These are phyloP conservation scores for Chlamydomonas incerta DNA, from an alignment of 139 green algal genomes.

Conservation along the genomic window DNA sequence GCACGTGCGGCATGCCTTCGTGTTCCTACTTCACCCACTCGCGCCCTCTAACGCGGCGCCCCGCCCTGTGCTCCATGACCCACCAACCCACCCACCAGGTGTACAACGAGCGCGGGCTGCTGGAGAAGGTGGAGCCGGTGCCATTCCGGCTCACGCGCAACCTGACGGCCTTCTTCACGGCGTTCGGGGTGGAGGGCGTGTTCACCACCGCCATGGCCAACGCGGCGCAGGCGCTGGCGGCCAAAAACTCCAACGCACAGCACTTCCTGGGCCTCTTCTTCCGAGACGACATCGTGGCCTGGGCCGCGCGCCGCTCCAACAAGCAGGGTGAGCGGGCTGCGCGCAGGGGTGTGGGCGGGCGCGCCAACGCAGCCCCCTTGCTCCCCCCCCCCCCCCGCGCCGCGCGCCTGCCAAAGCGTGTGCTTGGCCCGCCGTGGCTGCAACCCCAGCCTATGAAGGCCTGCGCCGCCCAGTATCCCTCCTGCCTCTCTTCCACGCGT, in stretches of 20 bases:
- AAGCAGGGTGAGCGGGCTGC: slow-evolving; percentile 35
- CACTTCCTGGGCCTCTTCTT: slow-evolving; percentile 90
- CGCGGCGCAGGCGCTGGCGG: slow-evolving; percentile 66
- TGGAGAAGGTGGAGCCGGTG: slow-evolving; percentile 86
- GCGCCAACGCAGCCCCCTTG: too few relatives aligned
- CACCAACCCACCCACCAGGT: slow-evolving; percentile 12
- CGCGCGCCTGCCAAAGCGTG: too few relatives aligned
- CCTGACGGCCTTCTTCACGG: slow-evolving; percentile 94
- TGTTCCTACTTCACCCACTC: too few relatives aligned
- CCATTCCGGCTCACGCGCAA: slow-evolving; percentile 98
- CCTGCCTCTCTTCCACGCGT: background rate
- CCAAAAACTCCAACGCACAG: slow-evolving; percentile 58
- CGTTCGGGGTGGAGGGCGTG: slow-evolving; percentile 92
- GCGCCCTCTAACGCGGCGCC: too few relatives aligned
- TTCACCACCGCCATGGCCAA: slow-evolving; percentile 78
- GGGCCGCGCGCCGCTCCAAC: slow-evolving; percentile 31
- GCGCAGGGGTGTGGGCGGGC: background rate
- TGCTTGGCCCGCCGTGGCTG: too few relatives aligned
- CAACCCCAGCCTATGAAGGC: too few relatives aligned
- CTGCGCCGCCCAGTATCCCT: too few relatives aligned
- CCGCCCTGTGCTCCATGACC: background rate
- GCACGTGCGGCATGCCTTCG: too few relatives aligned
- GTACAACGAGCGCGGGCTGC: slow-evolving; percentile 73
- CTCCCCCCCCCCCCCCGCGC: too few relatives aligned
- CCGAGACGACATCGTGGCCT: slow-evolving; percentile 57